phyloP scores from a whole-genome alignment of 208 protist genomes.

The Trypanosoma grayi region DNA sequence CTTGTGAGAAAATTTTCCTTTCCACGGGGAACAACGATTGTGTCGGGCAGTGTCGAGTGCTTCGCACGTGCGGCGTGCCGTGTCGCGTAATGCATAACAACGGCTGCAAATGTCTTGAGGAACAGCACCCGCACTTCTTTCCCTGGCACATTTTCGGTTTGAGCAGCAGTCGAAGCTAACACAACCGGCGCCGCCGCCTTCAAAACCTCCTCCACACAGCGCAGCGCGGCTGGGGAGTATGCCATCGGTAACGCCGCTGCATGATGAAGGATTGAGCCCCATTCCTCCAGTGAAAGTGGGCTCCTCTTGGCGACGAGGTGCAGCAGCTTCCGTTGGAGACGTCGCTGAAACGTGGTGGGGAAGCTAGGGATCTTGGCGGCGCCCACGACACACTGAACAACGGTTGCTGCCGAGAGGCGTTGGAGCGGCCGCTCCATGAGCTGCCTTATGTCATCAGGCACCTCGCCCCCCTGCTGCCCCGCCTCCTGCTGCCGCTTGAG shows the following conservation, averaged over 20 bases:
- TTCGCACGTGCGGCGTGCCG: conserved; percentile 42
- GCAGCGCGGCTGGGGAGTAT: conserved; percentile 35
- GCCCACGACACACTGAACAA: conserved; percentile 67
- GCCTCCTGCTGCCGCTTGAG: conserved; percentile 51
- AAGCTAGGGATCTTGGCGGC: conserved; percentile 58
- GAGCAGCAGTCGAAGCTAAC: conserved; percentile 20
- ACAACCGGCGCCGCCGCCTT: conserved; percentile 46
- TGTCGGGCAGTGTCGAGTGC: conserved; percentile 25
- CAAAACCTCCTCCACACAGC: conserved; percentile 65
- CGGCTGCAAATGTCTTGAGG: conserved; percentile 39
- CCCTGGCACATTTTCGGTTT: conserved; percentile 16
- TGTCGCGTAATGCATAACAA: conserved; percentile 49
- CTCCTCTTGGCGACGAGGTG: conserved; percentile 35
- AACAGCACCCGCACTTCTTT: conserved; percentile 46
- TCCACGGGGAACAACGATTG: not conserved
- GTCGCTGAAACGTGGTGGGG: conserved; percentile 41
- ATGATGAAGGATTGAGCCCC: conserved; percentile 37
- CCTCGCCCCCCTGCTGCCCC: conserved; percentile 47
- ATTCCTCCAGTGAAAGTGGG: conserved; percentile 57
- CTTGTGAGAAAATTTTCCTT: conserved; percentile 48
- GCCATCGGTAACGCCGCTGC: conserved; percentile 30
- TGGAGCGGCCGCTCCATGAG: conserved; percentile 48
- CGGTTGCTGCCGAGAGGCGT: conserved; percentile 55
- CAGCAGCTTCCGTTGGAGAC: conserved; percentile 64
- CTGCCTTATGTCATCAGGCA: conserved; percentile 41